Evolutionary conservation across 129 eudicot genomes (phyloP).

Genomic region (Tagetes patula): DNA sequence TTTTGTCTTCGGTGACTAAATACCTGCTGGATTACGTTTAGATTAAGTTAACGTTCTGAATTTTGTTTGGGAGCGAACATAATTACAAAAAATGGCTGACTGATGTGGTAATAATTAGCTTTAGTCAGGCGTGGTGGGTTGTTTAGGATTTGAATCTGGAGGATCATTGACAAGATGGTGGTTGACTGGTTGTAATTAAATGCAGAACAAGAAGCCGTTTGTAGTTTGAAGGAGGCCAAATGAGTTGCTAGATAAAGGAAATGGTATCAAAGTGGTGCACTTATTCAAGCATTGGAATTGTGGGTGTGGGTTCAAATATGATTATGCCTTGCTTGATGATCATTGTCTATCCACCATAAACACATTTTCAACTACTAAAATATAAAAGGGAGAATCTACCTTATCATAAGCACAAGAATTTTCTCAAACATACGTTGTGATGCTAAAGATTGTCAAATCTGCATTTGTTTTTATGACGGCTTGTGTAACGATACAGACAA

Average conservation of each 20-base stretch:
- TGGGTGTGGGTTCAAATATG: background rate
- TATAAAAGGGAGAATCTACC: background rate
- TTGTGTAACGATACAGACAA: too few relatives aligned
- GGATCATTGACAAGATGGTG: conserved; percentile 12
- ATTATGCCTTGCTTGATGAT: background rate
- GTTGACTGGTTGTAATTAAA: background rate
- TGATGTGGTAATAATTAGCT: background rate
- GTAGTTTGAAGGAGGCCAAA: conserved; percentile 15
- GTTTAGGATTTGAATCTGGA: background rate
- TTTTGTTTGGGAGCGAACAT: conserved; percentile 10
- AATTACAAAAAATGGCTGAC: background rate
- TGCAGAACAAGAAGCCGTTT: conserved; percentile 27
- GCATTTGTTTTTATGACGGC: too few relatives aligned
- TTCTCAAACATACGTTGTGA: background rate
- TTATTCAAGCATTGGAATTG: background rate
- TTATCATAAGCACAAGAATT: background rate
- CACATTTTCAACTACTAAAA: background rate
- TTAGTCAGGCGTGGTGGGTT: background rate
- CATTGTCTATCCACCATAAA: background rate
- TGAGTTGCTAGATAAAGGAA: background rate
- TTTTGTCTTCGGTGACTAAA: background rate
- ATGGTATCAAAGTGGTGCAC: background rate
- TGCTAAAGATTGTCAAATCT: too few relatives aligned
- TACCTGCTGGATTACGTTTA: background rate
- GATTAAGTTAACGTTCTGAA: background rate